Base-by-base conservation (phyloP, 164 flowering plant species). In the Cinnamomum chago region DNA sequence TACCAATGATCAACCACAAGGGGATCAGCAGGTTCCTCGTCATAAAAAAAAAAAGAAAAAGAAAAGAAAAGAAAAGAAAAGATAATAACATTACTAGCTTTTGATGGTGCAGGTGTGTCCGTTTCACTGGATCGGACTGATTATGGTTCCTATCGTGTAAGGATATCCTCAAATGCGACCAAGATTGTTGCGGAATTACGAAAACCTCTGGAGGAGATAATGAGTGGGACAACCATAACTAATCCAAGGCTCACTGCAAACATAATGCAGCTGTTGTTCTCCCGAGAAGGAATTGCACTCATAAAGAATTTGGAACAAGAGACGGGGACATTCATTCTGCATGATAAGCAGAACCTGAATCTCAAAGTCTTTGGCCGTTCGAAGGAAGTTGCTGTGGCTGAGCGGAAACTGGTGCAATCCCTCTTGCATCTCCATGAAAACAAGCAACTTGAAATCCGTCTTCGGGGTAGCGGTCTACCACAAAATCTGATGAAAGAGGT, bases 141-240 rank as follows among this genome's bases (percentile, higher is more conserved):
- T 14, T 90, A 88, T 81, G 95, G 99, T 40, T 89, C 91, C 50
- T 87, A 79, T 70, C 82, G 95, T 18, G 94, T 94, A 60, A 92
- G 83, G 78, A 85, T 96, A 79, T 84, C 89, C 65, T 90, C 97
- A 20, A 84, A 85, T 82, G 98, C 98, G 13, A 92, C 97, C n/a
- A 90, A 78, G 77, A 86, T 82, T 14, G 90, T 96, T 64, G 98
- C 97, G 30, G 94, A 91, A 72, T 33, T 88, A 77, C 87, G 98
- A 78, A 86, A 83, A 79, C 91, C 94, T 17, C 77, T 96, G 66
- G 98, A 94, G 83, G 80, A 86, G 80, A 85, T 96, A 17, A 85
- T 89, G 91, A 86, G 76, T 76, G 99, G 99, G 67, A 91, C 79
- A 75, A 79, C 77, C 17, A 62, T 96, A 58, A 76, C 76, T 33